A percentile compares a stretch with the other conserved stretches of the same genome.
Conservation (phyloP, 805 yeast genomes). For the Saccharomycopsis fibuligera region DNA sequence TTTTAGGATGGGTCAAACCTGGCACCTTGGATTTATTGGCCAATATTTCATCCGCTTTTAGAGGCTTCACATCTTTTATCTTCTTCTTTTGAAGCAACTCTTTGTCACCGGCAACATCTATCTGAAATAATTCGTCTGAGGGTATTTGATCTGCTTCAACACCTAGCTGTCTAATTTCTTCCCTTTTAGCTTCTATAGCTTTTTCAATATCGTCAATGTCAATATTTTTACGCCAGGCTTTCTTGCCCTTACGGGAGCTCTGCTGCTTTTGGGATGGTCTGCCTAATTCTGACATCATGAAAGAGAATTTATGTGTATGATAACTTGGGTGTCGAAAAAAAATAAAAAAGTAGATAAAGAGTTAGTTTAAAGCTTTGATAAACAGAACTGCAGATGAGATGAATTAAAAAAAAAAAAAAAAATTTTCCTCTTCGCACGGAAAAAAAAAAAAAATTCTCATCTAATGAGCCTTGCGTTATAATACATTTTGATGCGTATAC, state of each 20-base stretch:
- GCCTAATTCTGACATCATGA: conserved; percentile 27
- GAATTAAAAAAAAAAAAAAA: no score
- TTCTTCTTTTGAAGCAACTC: conserved; percentile 34
- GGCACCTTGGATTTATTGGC: conserved; percentile 73
- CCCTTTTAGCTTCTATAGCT: conserved; percentile 63
- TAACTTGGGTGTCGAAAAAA: no score
- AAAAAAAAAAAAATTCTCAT: no score
- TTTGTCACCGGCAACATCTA: conserved; percentile 63
- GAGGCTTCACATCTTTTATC: conserved; percentile 35
- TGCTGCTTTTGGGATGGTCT: conserved; percentile 61
- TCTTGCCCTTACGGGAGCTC: conserved; percentile 85
- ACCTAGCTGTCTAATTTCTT: conserved; percentile 50
- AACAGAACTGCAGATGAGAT: no score
- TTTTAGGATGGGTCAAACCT: conserved; percentile 40
- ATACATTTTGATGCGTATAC: no score
- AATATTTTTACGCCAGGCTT: conserved; percentile 88
- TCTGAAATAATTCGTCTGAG: conserved; percentile 46
- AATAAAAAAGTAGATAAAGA: no score
- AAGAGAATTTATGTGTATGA: background rate
- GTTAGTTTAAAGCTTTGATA: no score
- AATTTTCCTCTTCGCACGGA: no score
- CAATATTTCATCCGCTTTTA: conserved; percentile 66
- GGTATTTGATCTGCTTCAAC: conserved; percentile 33
- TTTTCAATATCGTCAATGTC: conserved; percentile 74
- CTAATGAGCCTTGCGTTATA: no score